These are phyloP conservation scores for Dendrobium catenatum DNA, from an alignment of 106 monocot species.

Conservation along the genomic window DNA sequence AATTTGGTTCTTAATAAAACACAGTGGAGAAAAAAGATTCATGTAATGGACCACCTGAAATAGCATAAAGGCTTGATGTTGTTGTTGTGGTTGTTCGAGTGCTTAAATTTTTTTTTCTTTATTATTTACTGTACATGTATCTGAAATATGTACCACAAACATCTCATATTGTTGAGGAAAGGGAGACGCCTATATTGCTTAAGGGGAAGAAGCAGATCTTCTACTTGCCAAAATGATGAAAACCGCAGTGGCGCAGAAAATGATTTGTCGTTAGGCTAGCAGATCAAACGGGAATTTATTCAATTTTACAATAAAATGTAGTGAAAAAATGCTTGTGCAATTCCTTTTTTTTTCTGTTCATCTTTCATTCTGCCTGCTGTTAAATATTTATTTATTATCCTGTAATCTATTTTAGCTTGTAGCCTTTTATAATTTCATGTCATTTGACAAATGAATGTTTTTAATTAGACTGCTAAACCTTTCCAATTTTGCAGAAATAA, in stretches of 20 bases:
- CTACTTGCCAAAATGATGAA: neutral
- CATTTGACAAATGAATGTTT: neutral
- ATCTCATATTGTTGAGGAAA: neutral
- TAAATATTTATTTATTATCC: neutral
- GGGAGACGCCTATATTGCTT: neutral
- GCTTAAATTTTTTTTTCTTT: neutral
- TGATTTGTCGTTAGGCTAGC: neutral
- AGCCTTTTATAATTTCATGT: neutral
- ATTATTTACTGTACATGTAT: neutral
- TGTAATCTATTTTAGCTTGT: neutral
- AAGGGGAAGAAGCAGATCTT: neutral
- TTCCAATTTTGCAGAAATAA: conserved; percentile 1
- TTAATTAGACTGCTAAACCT: neutral
- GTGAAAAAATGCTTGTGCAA: neutral
- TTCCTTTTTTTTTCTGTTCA: neutral
- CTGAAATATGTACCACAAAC: neutral
- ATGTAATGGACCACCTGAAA: neutral
- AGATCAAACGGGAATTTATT: neutral
- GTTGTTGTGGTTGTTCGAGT: neutral
- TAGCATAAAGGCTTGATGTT: neutral
- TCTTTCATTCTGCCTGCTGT: neutral
- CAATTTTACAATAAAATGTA: neutral
- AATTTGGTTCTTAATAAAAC: too few species aligned
- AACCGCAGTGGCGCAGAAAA: neutral
- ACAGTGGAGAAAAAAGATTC: neutral